Conservation (phyloP, 2,329 filamentous ascomycete genomes). For the Stagonosporopsis vannaccii region DNA sequence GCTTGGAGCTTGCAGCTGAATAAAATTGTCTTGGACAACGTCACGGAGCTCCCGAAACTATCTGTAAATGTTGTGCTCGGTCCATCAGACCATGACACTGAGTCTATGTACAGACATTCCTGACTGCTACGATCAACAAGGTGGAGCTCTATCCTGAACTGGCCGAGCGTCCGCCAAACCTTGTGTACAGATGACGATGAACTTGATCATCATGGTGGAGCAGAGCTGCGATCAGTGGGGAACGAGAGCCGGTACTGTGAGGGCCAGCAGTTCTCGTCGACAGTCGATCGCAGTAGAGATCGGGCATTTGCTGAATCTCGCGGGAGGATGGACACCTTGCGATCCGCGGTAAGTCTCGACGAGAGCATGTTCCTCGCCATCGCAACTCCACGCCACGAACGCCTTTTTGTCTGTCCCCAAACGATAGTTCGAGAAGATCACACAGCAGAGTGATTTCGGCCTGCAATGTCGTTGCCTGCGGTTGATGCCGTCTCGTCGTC, state of each 20-base stretch:
- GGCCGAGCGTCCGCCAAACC: not conserved
- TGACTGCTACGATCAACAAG: not conserved
- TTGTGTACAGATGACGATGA: not conserved
- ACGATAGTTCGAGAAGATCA: too few relatives aligned
- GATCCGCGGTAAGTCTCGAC: not conserved
- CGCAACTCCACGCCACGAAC: not conserved
- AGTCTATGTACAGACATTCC: not conserved
- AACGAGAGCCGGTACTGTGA: not conserved
- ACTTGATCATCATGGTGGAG: not conserved
- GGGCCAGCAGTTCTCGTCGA: slow-evolving; percentile 6
- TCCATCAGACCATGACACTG: not conserved
- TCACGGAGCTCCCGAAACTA: not conserved
- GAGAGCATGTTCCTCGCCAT: not conserved
- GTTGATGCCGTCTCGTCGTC: slow-evolving; percentile 1
- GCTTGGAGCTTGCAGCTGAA: not conserved
- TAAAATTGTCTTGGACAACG: not conserved
- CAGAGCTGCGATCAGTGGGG: not conserved
- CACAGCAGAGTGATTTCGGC: not conserved
- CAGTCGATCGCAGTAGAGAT: not conserved
- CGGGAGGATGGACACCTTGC: not conserved
- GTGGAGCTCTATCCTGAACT: not conserved
- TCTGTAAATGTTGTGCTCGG: not conserved
- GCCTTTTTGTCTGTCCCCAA: not conserved
- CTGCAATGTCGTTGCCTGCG: not conserved
- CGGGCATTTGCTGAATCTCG: not conserved